A percentile compares a stretch with the other conserved stretches of the same genome.
Conservation (phyloP, 1,284 basidiomycete species). For the Testicularia cyperi region DNA sequence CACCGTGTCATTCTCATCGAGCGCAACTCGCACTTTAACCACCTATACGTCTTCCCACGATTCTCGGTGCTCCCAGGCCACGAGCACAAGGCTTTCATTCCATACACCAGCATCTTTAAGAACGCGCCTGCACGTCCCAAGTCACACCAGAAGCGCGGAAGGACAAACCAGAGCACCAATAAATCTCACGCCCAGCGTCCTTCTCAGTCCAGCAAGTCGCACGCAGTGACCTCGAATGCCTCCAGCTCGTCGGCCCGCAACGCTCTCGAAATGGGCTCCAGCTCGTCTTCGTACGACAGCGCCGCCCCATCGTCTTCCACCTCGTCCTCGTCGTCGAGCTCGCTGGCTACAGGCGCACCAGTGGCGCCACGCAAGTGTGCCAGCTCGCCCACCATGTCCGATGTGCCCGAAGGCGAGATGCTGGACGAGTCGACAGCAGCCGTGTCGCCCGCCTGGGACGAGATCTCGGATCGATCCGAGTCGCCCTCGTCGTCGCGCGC, state of each 20-base stretch:
- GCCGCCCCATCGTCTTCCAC: too few relatives aligned
- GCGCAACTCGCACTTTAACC: conserved; percentile 63
- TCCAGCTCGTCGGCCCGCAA: conserved; percentile 3
- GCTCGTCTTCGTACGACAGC: conserved; percentile 16
- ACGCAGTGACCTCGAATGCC: conserved; percentile 1
- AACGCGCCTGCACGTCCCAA: conserved; percentile 51
- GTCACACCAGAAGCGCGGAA: conserved; percentile 15
- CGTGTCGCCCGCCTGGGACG: neutral
- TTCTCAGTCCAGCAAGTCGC: conserved; percentile 4
- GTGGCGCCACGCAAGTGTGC: neutral
- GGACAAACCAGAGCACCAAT: too few relatives aligned
- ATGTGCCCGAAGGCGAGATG: conserved; percentile 22
- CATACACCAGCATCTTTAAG: conserved; percentile 73
- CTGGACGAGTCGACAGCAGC: neutral
- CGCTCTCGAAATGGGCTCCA: conserved; percentile 39
- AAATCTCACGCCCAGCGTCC: too few relatives aligned
- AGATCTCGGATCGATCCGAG: conserved; percentile 9
- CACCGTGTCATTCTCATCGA: conserved; percentile 63
- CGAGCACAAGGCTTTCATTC: conserved; percentile 72
- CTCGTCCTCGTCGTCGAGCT: neutral
- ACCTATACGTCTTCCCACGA: conserved; percentile 67
- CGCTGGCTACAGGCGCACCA: too few relatives aligned
- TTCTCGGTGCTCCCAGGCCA: conserved; percentile 69
- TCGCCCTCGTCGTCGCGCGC: conserved; percentile 14
- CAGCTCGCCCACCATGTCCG: conserved; percentile 16